Base-by-base conservation (phyloP, 495 filamentous ascomycete species). In the Hyaloscypha bicolor region DNA sequence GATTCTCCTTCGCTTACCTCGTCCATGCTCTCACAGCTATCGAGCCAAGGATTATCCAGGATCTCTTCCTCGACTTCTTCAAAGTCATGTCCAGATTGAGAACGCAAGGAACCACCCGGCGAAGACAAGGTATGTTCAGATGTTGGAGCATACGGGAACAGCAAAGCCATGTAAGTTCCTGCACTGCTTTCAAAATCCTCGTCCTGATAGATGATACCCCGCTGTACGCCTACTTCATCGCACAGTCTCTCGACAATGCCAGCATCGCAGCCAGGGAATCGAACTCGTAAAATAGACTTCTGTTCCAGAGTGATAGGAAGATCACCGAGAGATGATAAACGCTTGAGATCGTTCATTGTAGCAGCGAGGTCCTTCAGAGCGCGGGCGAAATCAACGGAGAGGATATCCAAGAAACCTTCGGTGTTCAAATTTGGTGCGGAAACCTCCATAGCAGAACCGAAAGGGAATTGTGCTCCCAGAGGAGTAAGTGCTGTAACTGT, bases 251-350 rank as follows among this genome's bases (percentile, higher is more conserved):
- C 92, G 0, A 98, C 93, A 2, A 91, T 91, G 5, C 89, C 87
- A 0, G 86, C 87, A 72, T 97, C 94, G 68, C 94, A 96, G 29
- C 95, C 95, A 1, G 92, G 91, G 74, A 99, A 98, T 42, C 92
- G 88, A 3, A 98, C 90, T 12, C 91, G 85, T 9, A 99, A 79
- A 4, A 81, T 76, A 0, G 85, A 85, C 22, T 79, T 78, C 61
- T 80, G 77, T 58, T 89, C 88, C 48, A 97, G 82, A 0, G 82
- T 79, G 21, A 97, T 87, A 0, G 95, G 92, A 9, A 98, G 81
- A 73, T 97, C 93, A 9, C 95, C 95, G 5, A 97, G 77, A 1
- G 80, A 76, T 1, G 90, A 83, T 6, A 99, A 79, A 16, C 84
- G 86, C 72, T 93, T 90, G 22, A 98, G 82, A 73, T 99, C 95